Conservation (phyloP, 441 rosid species). For the Brassica balearica region DNA sequence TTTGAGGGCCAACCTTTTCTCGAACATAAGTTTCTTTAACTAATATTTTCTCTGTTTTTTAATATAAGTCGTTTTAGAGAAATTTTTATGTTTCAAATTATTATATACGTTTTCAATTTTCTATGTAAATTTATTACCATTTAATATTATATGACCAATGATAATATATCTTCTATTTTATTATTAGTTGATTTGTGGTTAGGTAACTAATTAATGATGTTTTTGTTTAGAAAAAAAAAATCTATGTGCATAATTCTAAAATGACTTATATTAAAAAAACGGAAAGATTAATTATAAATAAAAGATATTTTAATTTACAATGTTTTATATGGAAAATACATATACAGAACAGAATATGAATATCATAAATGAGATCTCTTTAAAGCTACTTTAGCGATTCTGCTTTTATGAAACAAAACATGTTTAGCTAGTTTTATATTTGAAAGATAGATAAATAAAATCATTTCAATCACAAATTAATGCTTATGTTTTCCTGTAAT, state of each 20-base stretch:
- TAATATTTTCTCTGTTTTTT: not conserved
- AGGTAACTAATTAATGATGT: too few species aligned
- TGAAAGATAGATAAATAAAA: not conserved
- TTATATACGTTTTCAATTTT: too few species aligned
- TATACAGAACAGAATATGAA: not conserved
- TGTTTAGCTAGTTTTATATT: not conserved
- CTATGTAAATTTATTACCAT: too few species aligned
- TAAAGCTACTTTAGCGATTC: not conserved
- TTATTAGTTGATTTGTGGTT: too few species aligned
- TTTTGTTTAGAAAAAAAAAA: too few species aligned
- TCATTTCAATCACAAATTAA: not conserved
- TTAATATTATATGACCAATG: too few species aligned
- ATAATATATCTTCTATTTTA: too few species aligned
- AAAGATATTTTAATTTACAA: not conserved
- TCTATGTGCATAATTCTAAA: too few species aligned
- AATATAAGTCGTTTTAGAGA: too few species aligned
- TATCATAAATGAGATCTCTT: constrained; percentile 5
- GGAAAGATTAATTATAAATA: not conserved
- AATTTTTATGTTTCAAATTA: too few species aligned
- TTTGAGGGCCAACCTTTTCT: constrained; percentile 17
- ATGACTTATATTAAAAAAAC: too few species aligned
- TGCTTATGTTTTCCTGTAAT: not conserved
- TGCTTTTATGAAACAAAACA: not conserved
- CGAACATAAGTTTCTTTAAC: not conserved
- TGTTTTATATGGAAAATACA: not conserved